Evolutionary conservation across 2,329 filamentous ascomycete genomes (phyloP), one percentile per base, ranked within the genome.

Genomic region (Colletotrichum sp.): DNA sequence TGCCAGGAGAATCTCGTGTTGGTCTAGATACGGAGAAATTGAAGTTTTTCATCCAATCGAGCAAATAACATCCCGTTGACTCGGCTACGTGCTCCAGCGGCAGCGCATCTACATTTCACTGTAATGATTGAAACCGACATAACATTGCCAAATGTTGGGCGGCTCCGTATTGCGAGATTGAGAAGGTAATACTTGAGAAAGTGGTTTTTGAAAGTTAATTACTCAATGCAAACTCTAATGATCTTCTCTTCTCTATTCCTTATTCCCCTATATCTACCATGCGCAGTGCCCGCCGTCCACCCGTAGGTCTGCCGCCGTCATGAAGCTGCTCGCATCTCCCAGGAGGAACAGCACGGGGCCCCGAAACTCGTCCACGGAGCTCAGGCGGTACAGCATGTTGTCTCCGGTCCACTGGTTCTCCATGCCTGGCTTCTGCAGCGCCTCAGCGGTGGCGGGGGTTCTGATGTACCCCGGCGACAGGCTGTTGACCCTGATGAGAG

Each of bases 391-490:
- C 16, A 85, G 75, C 83, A 84, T 83, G 72, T 82, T 83, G 60
- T 84, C 79, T 30, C 78, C 80, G 24, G 68, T 77, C 76, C 79
- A 81, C 77, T 82, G 82, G 7, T 78, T 77, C 28, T 82, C 80
- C 36, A 82, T 82, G 26, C 81, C 77, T 0, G 80, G 82, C 70
- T 81, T 81, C 55, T 69, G 61, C n/a, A 83, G 77, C 7, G 82
- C 81, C 60, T 80, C 82, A 2, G 79, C 79, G 5, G 80, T 83
- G 6, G 83, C 78, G 3, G 80, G 78, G 2, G 89, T 91, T 28
- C 90, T 83, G 60, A 91, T 90, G 75, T 91, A 89, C 0, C 89
- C 89, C 1, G 89, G 89, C 75, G 86, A 89, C 24, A 91, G 79
- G 21, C 86, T 87, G 78, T 91, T 91, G 15, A 91, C 89, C 3